Evolutionary conservation across 2,329 filamentous ascomycete genomes (phyloP), one percentile per base, ranked within the genome.

Genomic region (Venturia oleaginea): DNA sequence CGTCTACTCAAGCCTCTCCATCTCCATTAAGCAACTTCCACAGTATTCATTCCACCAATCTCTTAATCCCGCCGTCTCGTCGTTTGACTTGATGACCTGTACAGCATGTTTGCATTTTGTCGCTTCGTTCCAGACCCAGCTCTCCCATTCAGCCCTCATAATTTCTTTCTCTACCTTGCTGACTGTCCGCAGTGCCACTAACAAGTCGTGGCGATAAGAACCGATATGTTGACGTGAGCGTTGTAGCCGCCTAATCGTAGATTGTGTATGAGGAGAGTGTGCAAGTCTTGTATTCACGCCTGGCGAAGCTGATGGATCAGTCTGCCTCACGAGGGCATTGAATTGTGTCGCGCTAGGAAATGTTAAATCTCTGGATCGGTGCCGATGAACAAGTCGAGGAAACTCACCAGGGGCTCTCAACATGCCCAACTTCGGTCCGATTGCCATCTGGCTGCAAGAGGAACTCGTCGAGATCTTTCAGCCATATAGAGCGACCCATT

Each of bases 101-200:
- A 82, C 75, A 38, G 71, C 72, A 32, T 66, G 65, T 79, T 77
- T 6, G 84, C 78, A 62, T 48, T 62, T 60, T 4, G 24, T 51
- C 22, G 43, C 32, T 77, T 99, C 94, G 68, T 90, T 88, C 3
- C 84, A 76, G 37, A 97, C 82, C 92, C 93, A 99, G 68, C 90
- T 90, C 77, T 96, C 92, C 88, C 92, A 99, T 75, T 97, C 93
- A 0, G 89, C 88, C 71, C 86, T 84, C 63, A 97, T 76, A 74
- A 96, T 87, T 74, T 97, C 92, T 65, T 84, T 83, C 79, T 97
- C 94, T 34, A 97, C 86, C 65, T 84, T 88, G 76, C 97, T 97
- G 66, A 97, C 87, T 2, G 97, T 85, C 4, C 92, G 86, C 79
- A 97, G 86, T 5, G 92, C 92, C 5, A 99, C 92, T 2, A 97